Percentiles rank a stretch among this genome's conserved stretches.
phyloP scores from a whole-genome alignment of 2,329 filamentous ascomycete genomes.

The Beauveria sp. region DNA sequence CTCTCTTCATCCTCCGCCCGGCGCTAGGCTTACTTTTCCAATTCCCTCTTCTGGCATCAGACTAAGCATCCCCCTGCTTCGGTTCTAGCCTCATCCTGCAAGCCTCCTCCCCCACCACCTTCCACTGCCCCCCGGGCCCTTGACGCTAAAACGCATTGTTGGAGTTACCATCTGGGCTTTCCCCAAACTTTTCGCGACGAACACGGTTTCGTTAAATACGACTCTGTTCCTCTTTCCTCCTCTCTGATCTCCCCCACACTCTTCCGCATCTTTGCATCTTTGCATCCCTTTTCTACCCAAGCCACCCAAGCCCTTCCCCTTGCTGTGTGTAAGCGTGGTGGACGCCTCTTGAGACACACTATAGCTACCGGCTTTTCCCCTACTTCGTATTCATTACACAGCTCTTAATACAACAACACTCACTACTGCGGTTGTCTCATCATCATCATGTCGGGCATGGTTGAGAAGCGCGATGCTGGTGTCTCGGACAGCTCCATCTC shows the following conservation, averaged over 20 bases:
- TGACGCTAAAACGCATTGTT: conserved; percentile 4
- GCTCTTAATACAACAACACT: not conserved
- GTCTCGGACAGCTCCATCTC: not conserved
- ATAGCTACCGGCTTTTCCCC: not conserved
- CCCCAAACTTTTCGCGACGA: not conserved
- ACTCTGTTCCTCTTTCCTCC: not conserved
- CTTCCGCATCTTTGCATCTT: not conserved
- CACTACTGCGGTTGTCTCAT: not conserved
- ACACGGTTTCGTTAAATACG: conserved; percentile 2
- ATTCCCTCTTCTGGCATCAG: not conserved
- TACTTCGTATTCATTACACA: not conserved
- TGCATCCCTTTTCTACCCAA: not conserved
- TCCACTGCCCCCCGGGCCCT: not conserved
- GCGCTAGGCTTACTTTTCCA: not conserved
- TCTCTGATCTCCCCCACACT: conserved; percentile 1
- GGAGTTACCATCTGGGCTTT: not conserved
- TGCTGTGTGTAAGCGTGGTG: not conserved
- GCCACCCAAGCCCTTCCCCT: too few relatives aligned
- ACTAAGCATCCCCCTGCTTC: conserved; percentile 4
- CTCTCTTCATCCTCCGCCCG: not conserved
- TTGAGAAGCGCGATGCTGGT: not conserved
- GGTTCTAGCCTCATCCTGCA: conserved; percentile 2
- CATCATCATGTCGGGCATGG: not conserved
- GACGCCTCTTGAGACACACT: not conserved
- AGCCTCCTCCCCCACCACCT: not conserved